Base-by-base conservation (phyloP, 2,329 filamentous ascomycete species). In the Trichoderma sp. region DNA sequence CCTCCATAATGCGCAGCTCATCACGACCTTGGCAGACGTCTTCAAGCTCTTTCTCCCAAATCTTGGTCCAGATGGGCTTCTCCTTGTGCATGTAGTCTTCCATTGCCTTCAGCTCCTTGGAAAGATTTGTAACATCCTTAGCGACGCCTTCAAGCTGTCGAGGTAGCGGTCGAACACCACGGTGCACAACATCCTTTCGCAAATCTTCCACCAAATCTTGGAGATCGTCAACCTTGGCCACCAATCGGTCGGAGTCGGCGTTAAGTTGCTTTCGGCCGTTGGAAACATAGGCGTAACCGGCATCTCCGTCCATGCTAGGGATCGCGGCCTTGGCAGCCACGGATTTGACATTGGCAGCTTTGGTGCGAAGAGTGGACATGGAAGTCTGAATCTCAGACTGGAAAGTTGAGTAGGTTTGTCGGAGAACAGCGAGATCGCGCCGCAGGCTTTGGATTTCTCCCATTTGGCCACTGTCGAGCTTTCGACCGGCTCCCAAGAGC, bases 1-100 rank as follows among this genome's bases (percentile, higher is more conserved):
- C 97, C 86, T 99, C 97, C 87, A 98, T 96, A 88, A 98, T 93
- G 67, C 95, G 97, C 79, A 99, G 90, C 84, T 98, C 92, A 82
- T 98, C 96, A 79, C 95, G 92, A 81, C 98, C 97, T 83, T 97
- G 95, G 85, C 97, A 98, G 3, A 99, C 96, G 71, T 96, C 93
- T 84, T 98, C 95, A 63, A 99, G 88, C 84, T 98, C 95, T 85
- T 97, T 95, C 89, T 98, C 96, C 97, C 97, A 99, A 78, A 98
- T 97, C 90, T 98, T 98, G 73, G 95, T 98, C 96, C 97, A 99
- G 75, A 98, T 88, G 0, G 97, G 97, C 84, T 98, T 98, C 89
- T 99, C 97, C 64, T 91, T 91, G 80, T 92, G 93, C 86, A 99
- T 90, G 86, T 94, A 97, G 18, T 98, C 95, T 82, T 98, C 94